Evolutionary conservation across 257 asterid genomes (phyloP).

Genomic region (Penstemon newberryi): DNA sequence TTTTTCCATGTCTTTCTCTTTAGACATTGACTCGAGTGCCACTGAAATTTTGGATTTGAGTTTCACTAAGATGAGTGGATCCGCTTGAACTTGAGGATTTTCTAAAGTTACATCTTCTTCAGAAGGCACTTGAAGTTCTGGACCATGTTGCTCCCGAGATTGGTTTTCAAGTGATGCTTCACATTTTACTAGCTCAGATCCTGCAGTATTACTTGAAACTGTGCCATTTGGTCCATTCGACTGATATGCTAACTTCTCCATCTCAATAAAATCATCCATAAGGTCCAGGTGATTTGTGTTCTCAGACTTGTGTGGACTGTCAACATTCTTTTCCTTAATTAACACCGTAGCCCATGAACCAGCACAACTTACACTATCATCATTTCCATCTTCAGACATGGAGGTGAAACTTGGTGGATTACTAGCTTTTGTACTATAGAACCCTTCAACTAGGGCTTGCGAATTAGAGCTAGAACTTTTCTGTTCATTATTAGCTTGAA

Average conservation of each 20-base stretch:
- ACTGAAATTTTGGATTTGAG: slow-evolving; percentile 60
- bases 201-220: slow-evolving; percentile 37
- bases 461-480: slow-evolving; percentile 44
- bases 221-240: slow-evolving; percentile 52
- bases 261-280: slow-evolving; percentile 98
- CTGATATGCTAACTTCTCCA: slow-evolving; percentile 86
- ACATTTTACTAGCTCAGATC: slow-evolving; percentile 36
- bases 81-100: slow-evolving; percentile 39
- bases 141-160: slow-evolving; percentile 29
- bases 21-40: slow-evolving; percentile 57
- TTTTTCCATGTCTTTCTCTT: slow-evolving; percentile 55
- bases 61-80: slow-evolving; percentile 42
- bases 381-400: slow-evolving; percentile 83
- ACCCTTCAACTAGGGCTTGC: slow-evolving; percentile 42
- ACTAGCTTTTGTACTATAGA: slow-evolving; percentile 40
- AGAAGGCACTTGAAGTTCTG: slow-evolving; percentile 31
- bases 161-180: slow-evolving; percentile 40
- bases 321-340: slow-evolving; percentile 59
- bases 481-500: slow-evolving; percentile 57
- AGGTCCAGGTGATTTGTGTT: slow-evolving; percentile 65
- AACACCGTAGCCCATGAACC: slow-evolving; percentile 73
- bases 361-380: slow-evolving; percentile 65
- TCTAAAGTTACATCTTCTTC: slow-evolving; percentile 28
- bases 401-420: slow-evolving; percentile 65
- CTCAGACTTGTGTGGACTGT: slow-evolving; percentile 62